Evolutionary conservation across 371 early-diverging fungal species (phyloP), one percentile per base, ranked within the genome.

Genomic region (Umbelopsis sp.): DNA sequence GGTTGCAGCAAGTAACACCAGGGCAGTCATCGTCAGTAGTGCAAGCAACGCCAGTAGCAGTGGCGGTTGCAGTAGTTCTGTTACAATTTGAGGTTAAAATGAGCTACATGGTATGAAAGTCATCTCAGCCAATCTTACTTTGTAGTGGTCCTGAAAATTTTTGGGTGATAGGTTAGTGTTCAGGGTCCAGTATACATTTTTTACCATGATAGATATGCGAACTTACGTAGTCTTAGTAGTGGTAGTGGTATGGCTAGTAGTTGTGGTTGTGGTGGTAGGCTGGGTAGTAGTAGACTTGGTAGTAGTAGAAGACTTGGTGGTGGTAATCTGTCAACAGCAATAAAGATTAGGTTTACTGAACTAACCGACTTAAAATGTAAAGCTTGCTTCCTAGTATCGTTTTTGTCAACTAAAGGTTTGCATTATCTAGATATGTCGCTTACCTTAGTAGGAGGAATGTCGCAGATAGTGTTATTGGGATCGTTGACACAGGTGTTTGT

Each of bases 381-480:
- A 12, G 41, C 1, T 3, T 29, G 29, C 29, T 29, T 29, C 29
- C 29, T 29, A 29, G 4, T 29, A 29, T 29, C 29, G 29, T 29
- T 29, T 29, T 29, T 29, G 22, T 4, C 29, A 29, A 29, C 29
- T 22, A 29, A 29, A 29, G 4, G 0, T 29, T 29, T 1, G 29
- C 29, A 29, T 29, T 29, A 4, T 29, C 29, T 29, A 41, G 1
- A 41, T 41, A 41, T 3, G 12, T 16, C 14, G 16, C 20, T 48
- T 18, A 48, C 48, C 35, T 41, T 63, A 18, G 52, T 25, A 38
- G 68, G 68, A 24, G 53, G 38, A 57, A 68, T 57, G n/a, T 62
- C 68, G n/a, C 68, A 68, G 68, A 68, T 57, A 38, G 25, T 69
- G 14, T 22, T 35, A 4, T 63, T 63, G 65, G 69, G 65, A 38